Base-by-base conservation (phyloP, 371 early-diverging fungal species). In the Thermomucor indicae-seudaticae region DNA sequence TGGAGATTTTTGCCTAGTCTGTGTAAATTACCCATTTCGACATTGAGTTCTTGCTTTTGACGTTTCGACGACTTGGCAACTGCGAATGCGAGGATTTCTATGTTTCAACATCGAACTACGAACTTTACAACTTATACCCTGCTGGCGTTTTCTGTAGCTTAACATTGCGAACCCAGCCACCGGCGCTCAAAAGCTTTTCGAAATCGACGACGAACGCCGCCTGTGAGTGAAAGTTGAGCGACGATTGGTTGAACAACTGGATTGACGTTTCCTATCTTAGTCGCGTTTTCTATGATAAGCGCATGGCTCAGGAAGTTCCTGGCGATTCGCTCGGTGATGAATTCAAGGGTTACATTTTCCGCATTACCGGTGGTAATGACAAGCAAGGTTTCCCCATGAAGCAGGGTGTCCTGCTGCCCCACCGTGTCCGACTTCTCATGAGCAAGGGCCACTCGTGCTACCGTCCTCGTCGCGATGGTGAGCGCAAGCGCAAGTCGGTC, bases 301-400 rank as follows among this genome's bases (percentile, higher is more conserved):
- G 96, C 70, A 73, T 99, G 81, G 85, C 95, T 49, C 85, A 92
- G 62, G 97, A 96, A 75, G 93, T 99, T 60, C 81, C 93, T 62
- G 99, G 91, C 57, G 96, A 95, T 74, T 72, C 92, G 40, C 84
- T 99, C 65, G 94, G 96, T 64, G 94, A 94, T 62, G 98, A 99
- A 81, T 99, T 94, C 91, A 93, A 92, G 84, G 99, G 99, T 57
- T 97, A 93, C 83, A 88, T 97, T 65, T 91, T 99, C 85, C 91
- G 95, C 71, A 95, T 99, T 69, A 91, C 95, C 57, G 99, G 99
- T 67, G 99, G 99, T 66, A 94, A 97, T 85, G 99, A 99, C 86
- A 96, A 95, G 84, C 98, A 99, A 87, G 98, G 99, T 78, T 91
- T 91, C 88, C 91, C 91, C 68, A 91, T 91, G 91, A 97, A 95